Evolutionary conservation across 2,329 filamentous ascomycete genomes (phyloP).

Genomic region (Sclerotinia borealis): DNA sequence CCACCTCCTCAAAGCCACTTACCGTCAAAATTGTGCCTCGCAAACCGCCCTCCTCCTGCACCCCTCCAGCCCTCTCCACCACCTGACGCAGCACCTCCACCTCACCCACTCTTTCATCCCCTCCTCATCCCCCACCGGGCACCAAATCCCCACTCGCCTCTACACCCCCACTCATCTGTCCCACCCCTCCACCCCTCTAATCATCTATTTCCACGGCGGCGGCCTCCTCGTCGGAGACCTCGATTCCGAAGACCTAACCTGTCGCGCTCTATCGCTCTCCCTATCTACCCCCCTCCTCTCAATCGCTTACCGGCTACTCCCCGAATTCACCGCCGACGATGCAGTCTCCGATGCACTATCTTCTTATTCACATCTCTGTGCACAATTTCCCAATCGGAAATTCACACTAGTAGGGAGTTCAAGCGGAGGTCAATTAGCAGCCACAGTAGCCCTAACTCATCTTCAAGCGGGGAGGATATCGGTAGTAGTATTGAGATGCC

Average conservation of each 20-base stretch:
- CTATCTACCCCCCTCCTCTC: conserved; percentile 37
- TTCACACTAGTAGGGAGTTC: conserved; percentile 41
- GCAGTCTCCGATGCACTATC: conserved; percentile 40
- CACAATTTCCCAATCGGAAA: not conserved
- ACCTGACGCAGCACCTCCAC: conserved; percentile 34
- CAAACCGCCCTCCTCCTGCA: conserved; percentile 35
- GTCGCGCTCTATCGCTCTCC: conserved; percentile 37
- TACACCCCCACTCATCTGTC: not conserved
- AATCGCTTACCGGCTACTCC: conserved; percentile 42
- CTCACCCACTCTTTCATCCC: conserved; percentile 7
- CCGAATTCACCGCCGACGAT: conserved; percentile 35
- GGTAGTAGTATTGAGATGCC: conserved; percentile 42
- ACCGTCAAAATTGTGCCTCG: conserved; percentile 38
- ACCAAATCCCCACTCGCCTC: conserved; percentile 1
- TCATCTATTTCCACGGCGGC: conserved; percentile 46
- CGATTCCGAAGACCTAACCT: conserved; percentile 44
- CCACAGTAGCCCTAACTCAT: conserved; percentile 37
- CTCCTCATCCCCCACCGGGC: not conserved
- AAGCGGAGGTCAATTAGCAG: conserved; percentile 43
- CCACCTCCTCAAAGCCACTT: conserved; percentile 26
- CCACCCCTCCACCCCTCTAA: conserved; percentile 13
- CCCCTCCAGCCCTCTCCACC: conserved; percentile 34
- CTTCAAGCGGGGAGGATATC: conserved; percentile 24
- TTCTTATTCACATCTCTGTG: conserved; percentile 32
- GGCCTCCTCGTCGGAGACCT: conserved; percentile 43